Base-by-base conservation (phyloP, 1,284 basidiomycete genomes). In the Ganoderma resinaceum region DNA sequence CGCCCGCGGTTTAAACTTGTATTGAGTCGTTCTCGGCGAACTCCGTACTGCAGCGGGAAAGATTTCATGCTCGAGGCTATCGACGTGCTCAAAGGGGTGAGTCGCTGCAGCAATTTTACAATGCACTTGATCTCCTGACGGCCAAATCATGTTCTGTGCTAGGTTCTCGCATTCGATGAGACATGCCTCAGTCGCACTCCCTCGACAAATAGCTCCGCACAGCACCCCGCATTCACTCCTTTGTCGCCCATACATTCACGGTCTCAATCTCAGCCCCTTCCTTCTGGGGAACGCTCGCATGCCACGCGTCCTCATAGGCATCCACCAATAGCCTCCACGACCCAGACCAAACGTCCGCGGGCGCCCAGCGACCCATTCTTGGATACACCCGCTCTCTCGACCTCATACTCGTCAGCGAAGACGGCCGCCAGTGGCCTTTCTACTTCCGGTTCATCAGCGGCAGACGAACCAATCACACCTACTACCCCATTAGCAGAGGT, bases 11-110 rank as follows among this genome's bases (percentile, higher is more conserved):
- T 66, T 66, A 67, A 46, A 58, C 65, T 67, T 67, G 68, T 65
- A 66, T 69, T 72, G 55, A 71, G 63, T 35, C 66, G 64, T 35
- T 58, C 46, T 69, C 73, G 75, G 71, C 58, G 64, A 70, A 67
- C 62, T 67, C 73, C 70, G 69, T 59, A 61, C 66, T 72, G 68
- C 78, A 94, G 92, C 77, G 92, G 92, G 69, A 93, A 93, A 80
- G 89, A 93, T 73, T 93, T 94, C 76, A 94, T 94, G 91, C 82
- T 91, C 57, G 92, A 94, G 80, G 91, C 91, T 18, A 89, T 94
- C 67, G 90, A 93, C 74, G 81, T 93, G 61, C 87, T 94, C 74
- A 94, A 94, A 87, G 93, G 92, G 75, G 92, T 92, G 73, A 76
- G 89, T 82, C 23, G 68, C 35, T n/a, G 55, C 43, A 57, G 59